Evolutionary conservation across 208 protist species (phyloP).

Genomic region (Acanthamoeba royreba): DNA sequence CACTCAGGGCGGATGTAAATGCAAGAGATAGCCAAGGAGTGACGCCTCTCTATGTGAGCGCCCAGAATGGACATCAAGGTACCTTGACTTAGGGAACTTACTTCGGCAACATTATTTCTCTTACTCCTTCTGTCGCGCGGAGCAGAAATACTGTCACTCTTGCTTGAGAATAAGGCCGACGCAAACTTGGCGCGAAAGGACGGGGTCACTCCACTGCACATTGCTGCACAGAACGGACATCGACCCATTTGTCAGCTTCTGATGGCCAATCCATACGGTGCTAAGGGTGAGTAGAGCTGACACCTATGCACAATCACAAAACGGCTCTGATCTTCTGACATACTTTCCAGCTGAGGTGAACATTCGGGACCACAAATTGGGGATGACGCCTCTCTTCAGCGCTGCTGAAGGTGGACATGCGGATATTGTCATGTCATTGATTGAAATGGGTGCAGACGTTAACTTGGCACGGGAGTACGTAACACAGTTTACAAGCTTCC

Average conservation of each 20-base stretch:
- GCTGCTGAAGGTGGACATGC: neutral
- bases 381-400: neutral
- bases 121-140: no score
- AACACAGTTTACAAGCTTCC: no score
- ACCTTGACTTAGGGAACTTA: neutral
- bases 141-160: neutral
- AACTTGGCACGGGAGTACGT: neutral
- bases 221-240: neutral
- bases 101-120: neutral
- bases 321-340: no score
- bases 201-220: neutral
- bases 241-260: neutral
- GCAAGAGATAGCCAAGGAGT: neutral
- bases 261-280: neutral
- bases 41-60: neutral
- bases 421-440: neutral
- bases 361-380: neutral
- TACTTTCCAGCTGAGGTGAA: neutral
- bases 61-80: neutral
- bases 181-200: neutral
- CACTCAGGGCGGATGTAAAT: neutral
- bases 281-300: no score
- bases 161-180: neutral
- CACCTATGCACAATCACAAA: neutral
- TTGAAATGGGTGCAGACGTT: neutral